Conservation (phyloP, 495 filamentous ascomycete genomes). For the Aspergillus nidulans region DNA sequence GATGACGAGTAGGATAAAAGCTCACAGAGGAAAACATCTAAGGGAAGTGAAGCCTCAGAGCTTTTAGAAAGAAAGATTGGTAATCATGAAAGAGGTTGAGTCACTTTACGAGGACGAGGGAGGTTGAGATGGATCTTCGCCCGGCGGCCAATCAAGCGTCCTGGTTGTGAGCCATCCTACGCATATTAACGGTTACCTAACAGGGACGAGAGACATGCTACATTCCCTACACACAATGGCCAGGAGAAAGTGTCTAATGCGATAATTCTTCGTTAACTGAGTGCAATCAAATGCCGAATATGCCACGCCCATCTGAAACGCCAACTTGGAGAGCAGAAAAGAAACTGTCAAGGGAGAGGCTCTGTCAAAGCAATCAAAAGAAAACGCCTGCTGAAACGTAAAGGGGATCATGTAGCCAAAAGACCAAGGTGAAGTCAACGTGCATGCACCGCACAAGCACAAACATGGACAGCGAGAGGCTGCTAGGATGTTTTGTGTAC, state of each 20-base stretch:
- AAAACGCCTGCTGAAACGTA: slow-evolving; percentile 13
- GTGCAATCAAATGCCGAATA: not conserved
- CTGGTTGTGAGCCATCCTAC: not conserved
- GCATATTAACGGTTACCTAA: not conserved
- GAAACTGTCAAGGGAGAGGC: not conserved
- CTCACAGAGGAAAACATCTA: too few species aligned
- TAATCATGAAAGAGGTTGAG: not conserved
- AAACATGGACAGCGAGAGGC: not conserved
- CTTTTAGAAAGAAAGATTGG: not conserved
- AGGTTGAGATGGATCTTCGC: slow-evolving; percentile 1
- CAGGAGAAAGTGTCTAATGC: not conserved
- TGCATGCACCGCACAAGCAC: not conserved
- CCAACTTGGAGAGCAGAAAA: not conserved
- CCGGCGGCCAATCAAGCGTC: slow-evolving; percentile 1
- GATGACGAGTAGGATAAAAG: too few species aligned
- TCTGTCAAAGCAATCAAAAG: not conserved
- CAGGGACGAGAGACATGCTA: not conserved
- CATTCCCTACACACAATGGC: not conserved
- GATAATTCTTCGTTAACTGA: slow-evolving; percentile 1
- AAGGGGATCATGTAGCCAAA: slow-evolving; percentile 5
- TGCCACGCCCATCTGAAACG: slow-evolving; percentile 6
- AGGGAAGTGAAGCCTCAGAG: too few species aligned
- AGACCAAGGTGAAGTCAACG: not conserved
- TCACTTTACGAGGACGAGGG: not conserved
- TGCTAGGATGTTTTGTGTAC: slow-evolving; percentile 44